Conservation (phyloP, 805 yeast species). For the Pichia ethanolica region DNA sequence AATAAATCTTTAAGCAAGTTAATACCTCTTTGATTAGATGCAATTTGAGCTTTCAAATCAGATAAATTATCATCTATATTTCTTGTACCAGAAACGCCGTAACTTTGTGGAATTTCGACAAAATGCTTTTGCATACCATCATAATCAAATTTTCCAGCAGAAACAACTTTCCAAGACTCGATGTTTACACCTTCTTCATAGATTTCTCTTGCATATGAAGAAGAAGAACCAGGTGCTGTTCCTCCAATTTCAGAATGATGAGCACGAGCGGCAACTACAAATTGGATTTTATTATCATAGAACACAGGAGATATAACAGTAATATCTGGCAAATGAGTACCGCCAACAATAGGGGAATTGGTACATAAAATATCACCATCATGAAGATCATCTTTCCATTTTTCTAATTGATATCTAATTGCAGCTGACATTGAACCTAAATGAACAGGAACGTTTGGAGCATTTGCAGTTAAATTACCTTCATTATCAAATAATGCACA, state of each 20-base stretch:
- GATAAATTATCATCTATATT: slow-evolving; percentile 76
- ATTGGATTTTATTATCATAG: slow-evolving; percentile 51
- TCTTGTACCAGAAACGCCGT: slow-evolving; percentile 88
- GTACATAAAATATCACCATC: slow-evolving; percentile 74
- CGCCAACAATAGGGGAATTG: slow-evolving; percentile 80
- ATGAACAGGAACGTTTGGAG: slow-evolving; percentile 85
- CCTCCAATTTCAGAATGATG: slow-evolving; percentile 99
- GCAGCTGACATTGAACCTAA: slow-evolving; percentile 82
- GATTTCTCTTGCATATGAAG: slow-evolving; percentile 78
- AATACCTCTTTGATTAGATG: slow-evolving; percentile 86
- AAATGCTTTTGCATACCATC: slow-evolving; percentile 57
- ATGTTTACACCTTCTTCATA: slow-evolving; percentile 85
- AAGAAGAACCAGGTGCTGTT: slow-evolving; percentile 87
- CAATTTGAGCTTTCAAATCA: slow-evolving; percentile 78
- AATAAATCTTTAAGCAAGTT: slow-evolving; percentile 52
- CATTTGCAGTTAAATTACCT: slow-evolving; percentile 81
- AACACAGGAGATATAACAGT: slow-evolving; percentile 91
- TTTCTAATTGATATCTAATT: slow-evolving; percentile 53
- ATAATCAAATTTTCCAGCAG: slow-evolving; percentile 60
- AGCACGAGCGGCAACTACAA: slow-evolving; percentile 90
- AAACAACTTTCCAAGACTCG: slow-evolving; percentile 43
- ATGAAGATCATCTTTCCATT: slow-evolving; percentile 58
- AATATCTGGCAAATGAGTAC: slow-evolving; percentile 83
- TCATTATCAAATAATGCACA: slow-evolving; percentile 74
- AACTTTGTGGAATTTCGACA: slow-evolving; percentile 54